These are phyloP conservation scores for Candida gorgasii DNA, from an alignment of 805 yeast genomes.

Conservation along the genomic window DNA sequence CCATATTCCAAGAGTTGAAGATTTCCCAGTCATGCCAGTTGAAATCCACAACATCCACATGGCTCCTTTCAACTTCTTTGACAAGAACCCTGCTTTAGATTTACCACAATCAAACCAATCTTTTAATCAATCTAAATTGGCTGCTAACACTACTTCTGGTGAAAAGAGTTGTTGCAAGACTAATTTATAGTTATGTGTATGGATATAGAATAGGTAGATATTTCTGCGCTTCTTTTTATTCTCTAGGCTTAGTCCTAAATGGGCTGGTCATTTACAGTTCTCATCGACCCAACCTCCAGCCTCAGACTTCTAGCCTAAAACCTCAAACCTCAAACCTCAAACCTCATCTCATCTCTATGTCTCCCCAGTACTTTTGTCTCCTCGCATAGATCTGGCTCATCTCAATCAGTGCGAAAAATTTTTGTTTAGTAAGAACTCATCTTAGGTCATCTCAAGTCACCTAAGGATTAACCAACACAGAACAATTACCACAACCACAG, in stretches of 20 bases:
- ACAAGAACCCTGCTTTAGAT: slow-evolving; percentile 75
- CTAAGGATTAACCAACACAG: neutral
- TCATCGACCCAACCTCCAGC: too few relatives aligned
- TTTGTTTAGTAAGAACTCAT: neutral
- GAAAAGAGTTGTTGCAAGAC: slow-evolving; percentile 38
- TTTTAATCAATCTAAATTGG: slow-evolving; percentile 63
- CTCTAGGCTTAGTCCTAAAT: too few relatives aligned
- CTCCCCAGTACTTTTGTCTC: neutral
- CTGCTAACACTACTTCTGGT: slow-evolving; percentile 19
- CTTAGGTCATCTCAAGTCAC: neutral
- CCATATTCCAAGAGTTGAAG: slow-evolving; percentile 80
- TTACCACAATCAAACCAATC: slow-evolving; percentile 68
- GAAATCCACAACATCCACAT: slow-evolving; percentile 68
- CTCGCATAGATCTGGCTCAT: too few relatives aligned
- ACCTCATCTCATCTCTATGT: neutral
- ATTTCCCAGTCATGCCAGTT: slow-evolving; percentile 89
- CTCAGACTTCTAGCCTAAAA: too few relatives aligned
- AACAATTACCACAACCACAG: neutral
- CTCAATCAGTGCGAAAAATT: slow-evolving; percentile 2
- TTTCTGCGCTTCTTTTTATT: too few relatives aligned
- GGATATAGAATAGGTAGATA: neutral
- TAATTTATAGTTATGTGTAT: slow-evolving; percentile 22
- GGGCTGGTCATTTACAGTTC: too few relatives aligned
- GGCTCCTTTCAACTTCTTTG: slow-evolving; percentile 73
- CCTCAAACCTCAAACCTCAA: neutral